phyloP scores from a whole-genome alignment of 208 protist genomes.

The Acanthamoeba triangularis region DNA sequence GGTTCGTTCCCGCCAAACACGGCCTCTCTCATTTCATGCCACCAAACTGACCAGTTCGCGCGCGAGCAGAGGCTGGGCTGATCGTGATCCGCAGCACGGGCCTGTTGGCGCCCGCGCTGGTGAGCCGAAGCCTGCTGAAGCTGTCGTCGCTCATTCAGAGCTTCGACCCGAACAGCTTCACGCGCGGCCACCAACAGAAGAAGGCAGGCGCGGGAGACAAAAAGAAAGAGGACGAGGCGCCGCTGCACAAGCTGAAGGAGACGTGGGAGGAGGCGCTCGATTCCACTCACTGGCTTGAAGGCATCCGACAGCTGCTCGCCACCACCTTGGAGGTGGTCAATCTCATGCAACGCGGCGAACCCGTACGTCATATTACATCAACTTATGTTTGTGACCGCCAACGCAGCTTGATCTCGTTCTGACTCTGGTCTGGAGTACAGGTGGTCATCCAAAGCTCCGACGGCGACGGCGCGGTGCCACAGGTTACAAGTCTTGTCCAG shows the following conservation, averaged over 20 bases:
- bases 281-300: neutral
- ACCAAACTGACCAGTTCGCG: neutral
- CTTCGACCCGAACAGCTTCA: neutral
- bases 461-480: neutral
- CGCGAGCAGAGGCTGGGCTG: neutral
- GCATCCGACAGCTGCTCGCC: neutral
- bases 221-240: neutral
- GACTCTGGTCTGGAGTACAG: neutral
- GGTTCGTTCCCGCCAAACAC: neutral
- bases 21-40: neutral
- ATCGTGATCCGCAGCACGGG: neutral
- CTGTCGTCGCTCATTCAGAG: neutral
- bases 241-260: neutral
- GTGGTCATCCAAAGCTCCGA: neutral
- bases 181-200: neutral
- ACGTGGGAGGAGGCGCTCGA: neutral
- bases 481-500: conserved; percentile 28
- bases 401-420: neutral
- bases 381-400: neutral
- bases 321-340: conserved; percentile 4
- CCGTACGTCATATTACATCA: neutral
- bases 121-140: neutral
- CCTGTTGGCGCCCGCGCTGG: neutral
- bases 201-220: neutral
- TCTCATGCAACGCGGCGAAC: neutral